A percentile compares a stretch with the other conserved stretches of the same genome.
Evolutionary conservation across 1,139 yeast genomes (phyloP).

Genomic region (Suhomyces coccinellae): DNA sequence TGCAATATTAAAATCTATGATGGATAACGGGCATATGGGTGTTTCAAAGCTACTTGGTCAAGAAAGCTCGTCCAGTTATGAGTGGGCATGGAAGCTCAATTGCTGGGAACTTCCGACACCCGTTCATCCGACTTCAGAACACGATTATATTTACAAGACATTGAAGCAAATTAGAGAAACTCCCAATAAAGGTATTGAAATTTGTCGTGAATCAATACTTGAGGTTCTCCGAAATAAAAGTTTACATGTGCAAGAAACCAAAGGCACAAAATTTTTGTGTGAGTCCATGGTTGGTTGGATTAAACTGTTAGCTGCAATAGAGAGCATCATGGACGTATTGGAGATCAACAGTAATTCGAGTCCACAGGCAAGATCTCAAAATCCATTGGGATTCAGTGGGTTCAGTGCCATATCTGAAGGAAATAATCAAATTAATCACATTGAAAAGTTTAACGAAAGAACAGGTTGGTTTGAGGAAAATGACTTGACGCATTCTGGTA

Average conservation of each 20-base stretch:
- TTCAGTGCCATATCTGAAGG: background rate
- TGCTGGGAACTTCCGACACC: constrained; percentile 67
- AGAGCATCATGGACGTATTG: constrained; percentile 23
- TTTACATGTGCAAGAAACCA: constrained; percentile 2
- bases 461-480: constrained; percentile 42
- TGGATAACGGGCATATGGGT: constrained; percentile 50
- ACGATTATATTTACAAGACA: constrained; percentile 47
- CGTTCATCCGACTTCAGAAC: constrained; percentile 28
- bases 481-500: constrained; percentile 40
- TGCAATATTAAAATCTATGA: constrained; percentile 32
- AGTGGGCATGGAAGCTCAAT: constrained; percentile 70
- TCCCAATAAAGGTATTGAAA: constrained; percentile 17
- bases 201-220: constrained; percentile 23
- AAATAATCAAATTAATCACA: background rate
- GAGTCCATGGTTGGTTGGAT: constrained; percentile 28
- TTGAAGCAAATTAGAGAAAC: constrained; percentile 44
- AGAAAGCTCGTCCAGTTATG: constrained; percentile 21
- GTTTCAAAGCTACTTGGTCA: constrained; percentile 36
- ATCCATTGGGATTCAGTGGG: constrained; percentile 1
- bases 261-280: constrained; percentile 2
- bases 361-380: background rate
- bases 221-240: constrained; percentile 20
- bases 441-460: constrained; percentile 9
- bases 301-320: constrained; percentile 37
- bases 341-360: background rate